Evolutionary conservation across 306 rosid species (phyloP).

Genomic region (Spatholobus suberectus): DNA sequence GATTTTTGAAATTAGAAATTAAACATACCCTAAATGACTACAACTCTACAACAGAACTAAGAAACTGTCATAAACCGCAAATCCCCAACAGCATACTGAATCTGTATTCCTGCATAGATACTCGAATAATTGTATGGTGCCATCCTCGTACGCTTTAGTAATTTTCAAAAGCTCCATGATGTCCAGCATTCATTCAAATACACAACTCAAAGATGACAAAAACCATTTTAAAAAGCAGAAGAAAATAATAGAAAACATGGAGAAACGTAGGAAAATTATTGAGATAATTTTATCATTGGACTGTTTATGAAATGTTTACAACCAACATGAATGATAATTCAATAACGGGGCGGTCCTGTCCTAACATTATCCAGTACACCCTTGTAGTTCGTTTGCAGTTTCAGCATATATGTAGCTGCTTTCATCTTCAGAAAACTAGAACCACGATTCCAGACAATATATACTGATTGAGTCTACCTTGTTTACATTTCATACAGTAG

Average conservation of each 20-base stretch:
- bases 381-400: slow-evolving; percentile 37
- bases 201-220: background rate
- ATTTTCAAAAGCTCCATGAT: background rate
- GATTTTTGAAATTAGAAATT: too few relatives aligned
- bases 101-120: too few relatives aligned
- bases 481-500: slow-evolving; percentile 39
- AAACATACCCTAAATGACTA: too few relatives aligned
- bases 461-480: slow-evolving; percentile 42
- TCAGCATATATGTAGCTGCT: slow-evolving; percentile 42
- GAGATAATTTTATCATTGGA: slow-evolving; percentile 33
- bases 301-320: slow-evolving; percentile 45
- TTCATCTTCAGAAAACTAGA: slow-evolving; percentile 27
- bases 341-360: slow-evolving; percentile 25
- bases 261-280: background rate
- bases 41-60: background rate
- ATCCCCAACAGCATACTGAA: too few relatives aligned
- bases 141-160: slow-evolving; percentile 9
- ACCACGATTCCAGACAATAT: slow-evolving; percentile 42
- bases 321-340: slow-evolving; percentile 40
- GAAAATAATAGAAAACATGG: background rate
- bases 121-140: background rate
- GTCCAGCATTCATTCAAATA: background rate
- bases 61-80: background rate
- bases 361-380: slow-evolving; percentile 28
- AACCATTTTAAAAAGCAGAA: background rate